A percentile compares a stretch with the other conserved stretches of the same genome.
Evolutionary conservation across 148 eudicot species (phyloP).

Genomic region (Vaccinium macrocarpon): DNA sequence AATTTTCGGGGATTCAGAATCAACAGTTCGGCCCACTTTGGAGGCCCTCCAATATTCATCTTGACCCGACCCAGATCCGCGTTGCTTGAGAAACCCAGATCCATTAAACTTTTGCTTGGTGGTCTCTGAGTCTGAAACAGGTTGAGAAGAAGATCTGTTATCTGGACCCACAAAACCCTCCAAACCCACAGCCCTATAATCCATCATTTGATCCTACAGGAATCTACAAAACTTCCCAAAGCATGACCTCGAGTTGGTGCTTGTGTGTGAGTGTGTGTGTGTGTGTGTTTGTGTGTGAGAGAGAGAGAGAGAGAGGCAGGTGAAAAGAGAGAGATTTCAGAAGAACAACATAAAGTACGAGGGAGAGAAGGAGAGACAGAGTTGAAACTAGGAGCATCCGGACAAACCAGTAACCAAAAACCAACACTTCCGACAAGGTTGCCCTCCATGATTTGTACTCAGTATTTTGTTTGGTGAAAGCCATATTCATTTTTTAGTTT

Average conservation of each 20-base stretch:
- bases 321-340: background rate
- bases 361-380: background rate
- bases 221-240: background rate
- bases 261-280: background rate
- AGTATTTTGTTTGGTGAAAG: background rate
- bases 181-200: background rate
- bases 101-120: constrained; percentile 29
- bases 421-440: background rate
- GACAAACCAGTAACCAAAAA: background rate
- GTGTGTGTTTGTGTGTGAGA: background rate
- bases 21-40: constrained; percentile 38
- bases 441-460: background rate
- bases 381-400: background rate
- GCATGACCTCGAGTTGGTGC: background rate
- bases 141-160: constrained; percentile 5
- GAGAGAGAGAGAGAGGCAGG: background rate
- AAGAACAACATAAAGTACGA: background rate
- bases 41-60: constrained; percentile 26
- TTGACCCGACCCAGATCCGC: constrained; percentile 39
- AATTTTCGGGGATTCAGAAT: constrained; percentile 20
- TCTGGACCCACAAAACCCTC: constrained; percentile 19
- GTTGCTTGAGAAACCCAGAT: constrained; percentile 51
- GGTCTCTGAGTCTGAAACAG: constrained; percentile 10
- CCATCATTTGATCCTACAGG: background rate
- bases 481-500: background rate